phyloP scores from a whole-genome alignment of 2,329 filamentous ascomycete species.

The Blumeriella jaapii region DNA sequence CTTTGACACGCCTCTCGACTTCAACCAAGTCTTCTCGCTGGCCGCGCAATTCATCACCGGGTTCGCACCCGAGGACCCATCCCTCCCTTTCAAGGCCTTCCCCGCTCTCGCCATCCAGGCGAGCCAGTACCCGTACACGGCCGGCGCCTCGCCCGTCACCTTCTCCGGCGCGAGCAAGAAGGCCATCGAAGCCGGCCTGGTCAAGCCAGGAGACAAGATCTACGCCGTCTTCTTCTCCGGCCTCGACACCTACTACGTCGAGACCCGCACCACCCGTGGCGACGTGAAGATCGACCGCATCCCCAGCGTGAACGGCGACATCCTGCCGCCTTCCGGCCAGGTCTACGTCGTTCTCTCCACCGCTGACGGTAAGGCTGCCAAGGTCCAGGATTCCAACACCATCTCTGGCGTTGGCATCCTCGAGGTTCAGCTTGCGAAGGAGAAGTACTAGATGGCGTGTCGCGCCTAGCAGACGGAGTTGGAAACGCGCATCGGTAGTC shows the following conservation, averaged over 20 bases:
- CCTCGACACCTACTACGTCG: slow-evolving; percentile 21
- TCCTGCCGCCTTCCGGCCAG: slow-evolving; percentile 26
- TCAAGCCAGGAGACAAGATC: slow-evolving; percentile 8
- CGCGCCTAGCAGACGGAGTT: too few relatives aligned
- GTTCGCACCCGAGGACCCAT: slow-evolving; percentile 41
- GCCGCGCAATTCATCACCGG: slow-evolving; percentile 48
- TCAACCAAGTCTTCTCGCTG: slow-evolving; percentile 52
- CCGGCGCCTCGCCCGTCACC: slow-evolving; percentile 13
- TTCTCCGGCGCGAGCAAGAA: slow-evolving; percentile 19
- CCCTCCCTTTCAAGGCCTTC: slow-evolving; percentile 49
- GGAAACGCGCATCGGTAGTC: too few relatives aligned
- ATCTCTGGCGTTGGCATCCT: slow-evolving; percentile 30
- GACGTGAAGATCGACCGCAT: slow-evolving; percentile 17
- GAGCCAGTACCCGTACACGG: slow-evolving; percentile 16
- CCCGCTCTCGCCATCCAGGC: slow-evolving; percentile 32
- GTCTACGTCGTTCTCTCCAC: slow-evolving; percentile 31
- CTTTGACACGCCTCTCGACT: slow-evolving; percentile 46
- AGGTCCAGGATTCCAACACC: slow-evolving; percentile 29
- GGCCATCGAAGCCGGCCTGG: slow-evolving; percentile 9
- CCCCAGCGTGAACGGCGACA: slow-evolving; percentile 7
- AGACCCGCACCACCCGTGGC: slow-evolving; percentile 9
- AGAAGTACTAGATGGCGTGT: background rate
- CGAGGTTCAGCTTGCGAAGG: slow-evolving; percentile 18
- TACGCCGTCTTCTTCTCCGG: slow-evolving; percentile 23
- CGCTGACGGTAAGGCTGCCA: slow-evolving; percentile 25